Evolutionary conservation across 179 eudicot species (phyloP), one percentile per base, ranked within the genome.

Genomic region (Actinidia chinensis): DNA sequence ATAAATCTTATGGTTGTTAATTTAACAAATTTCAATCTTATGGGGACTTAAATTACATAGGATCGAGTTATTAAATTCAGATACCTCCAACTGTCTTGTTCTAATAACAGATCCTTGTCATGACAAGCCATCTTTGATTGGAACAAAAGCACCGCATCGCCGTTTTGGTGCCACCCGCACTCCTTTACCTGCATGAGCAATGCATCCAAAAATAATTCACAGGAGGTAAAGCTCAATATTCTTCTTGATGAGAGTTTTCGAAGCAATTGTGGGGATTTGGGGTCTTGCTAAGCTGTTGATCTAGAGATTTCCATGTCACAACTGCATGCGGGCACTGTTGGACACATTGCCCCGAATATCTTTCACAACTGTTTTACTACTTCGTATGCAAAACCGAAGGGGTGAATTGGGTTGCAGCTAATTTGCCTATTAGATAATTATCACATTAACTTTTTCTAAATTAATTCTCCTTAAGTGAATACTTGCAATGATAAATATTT

Each of bases 211-310:
- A 81, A 95, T 95, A 76, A 93, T 95, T 73, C 98, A 95, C 79
- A 88, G 98, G 86, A 97, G 98, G 93, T 13, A 95, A 95, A 84
- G 98, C 98, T 42, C 74, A 95, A 95, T 66, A 93, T 95, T 68
- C 87, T 95, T 79, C 97, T 95, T 7, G 98, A 95, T 81, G 92
- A 90, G 74, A 88, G 81, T n/a, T 64, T 95, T 91, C 79, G 97
- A 95, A 86, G 98, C 97, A 11, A 91, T 95, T 50, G 98, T 95
- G 51, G 98, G 98, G 22, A 97, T 93, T 88, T 95, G 93, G 84
- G 98, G 98, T 71, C 95, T 95, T 8, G 98, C 98, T 61, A n/a
- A 95, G 91, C 90, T 95, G 44, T 87, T 95, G 98, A 95, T 78
- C 84, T 76, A 83, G 90, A 68, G 98, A 93, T 73, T 90, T 97